A percentile compares a stretch with the other conserved stretches of the same genome.
These are phyloP conservation scores for Brassica balearica DNA, from an alignment of 441 rosid species.

Conservation along the genomic window DNA sequence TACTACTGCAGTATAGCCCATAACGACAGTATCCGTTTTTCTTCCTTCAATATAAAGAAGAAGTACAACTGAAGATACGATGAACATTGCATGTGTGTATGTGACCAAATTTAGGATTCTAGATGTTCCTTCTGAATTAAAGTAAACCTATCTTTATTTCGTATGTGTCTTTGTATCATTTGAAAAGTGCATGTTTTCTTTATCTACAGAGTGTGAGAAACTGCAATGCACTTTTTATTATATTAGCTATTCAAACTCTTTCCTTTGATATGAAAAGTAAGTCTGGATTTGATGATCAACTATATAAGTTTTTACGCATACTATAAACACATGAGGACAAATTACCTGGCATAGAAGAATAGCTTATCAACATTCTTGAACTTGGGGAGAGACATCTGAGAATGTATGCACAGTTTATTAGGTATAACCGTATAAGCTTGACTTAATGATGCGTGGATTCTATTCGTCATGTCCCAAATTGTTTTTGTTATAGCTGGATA, in stretches of 20 bases:
- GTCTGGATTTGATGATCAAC: no score
- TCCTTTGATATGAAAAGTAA: no score
- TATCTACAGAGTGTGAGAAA: conserved; percentile 14
- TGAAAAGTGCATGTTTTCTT: conserved; percentile 11
- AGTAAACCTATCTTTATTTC: conserved; percentile 14
- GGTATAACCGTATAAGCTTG: not conserved
- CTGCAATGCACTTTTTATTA: not conserved
- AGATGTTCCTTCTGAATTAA: conserved; percentile 18
- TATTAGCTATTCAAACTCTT: not conserved
- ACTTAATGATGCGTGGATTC: no score
- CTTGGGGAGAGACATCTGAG: not conserved
- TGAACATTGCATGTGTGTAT: conserved; percentile 26
- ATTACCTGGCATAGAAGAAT: not conserved
- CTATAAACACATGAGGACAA: no score
- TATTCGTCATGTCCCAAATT: no score
- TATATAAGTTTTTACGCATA: no score
- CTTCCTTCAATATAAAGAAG: conserved; percentile 63
- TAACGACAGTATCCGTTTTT: conserved; percentile 71
- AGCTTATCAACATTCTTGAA: not conserved
- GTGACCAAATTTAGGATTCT: conserved; percentile 12
- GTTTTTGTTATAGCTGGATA: not conserved
- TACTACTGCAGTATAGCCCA: conserved; percentile 46
- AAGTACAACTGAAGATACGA: conserved; percentile 48
- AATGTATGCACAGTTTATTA: not conserved
- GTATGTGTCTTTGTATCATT: not conserved